Percentiles rank a stretch among this genome's conserved stretches.
Evolutionary conservation across 2,329 filamentous ascomycete genomes (phyloP).

Genomic region (Arthrinium phaeospermum): DNA sequence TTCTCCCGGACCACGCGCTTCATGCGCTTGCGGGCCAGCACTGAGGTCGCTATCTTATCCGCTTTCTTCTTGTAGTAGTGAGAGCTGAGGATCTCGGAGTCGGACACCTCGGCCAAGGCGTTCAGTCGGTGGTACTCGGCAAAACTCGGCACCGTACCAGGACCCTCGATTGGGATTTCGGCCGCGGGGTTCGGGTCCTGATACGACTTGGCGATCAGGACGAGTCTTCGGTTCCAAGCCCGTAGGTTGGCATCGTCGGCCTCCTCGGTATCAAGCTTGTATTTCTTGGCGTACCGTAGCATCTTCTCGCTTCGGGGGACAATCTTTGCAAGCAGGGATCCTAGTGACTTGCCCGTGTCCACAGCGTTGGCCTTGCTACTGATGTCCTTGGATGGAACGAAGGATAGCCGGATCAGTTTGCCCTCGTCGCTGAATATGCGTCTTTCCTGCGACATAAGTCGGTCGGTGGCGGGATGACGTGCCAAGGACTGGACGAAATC

Average conservation of each 20-base stretch:
- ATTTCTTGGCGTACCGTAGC: not conserved
- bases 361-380: conserved; percentile 21
- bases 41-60: not conserved
- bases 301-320: conserved; percentile 37
- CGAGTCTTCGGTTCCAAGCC: conserved; percentile 33
- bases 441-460: conserved; percentile 41
- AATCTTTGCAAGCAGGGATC: conserved; percentile 35
- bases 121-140: not conserved
- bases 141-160: not conserved
- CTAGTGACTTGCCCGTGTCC: conserved; percentile 36
- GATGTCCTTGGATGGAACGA: conserved; percentile 20
- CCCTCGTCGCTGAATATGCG: conserved; percentile 39
- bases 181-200: not conserved
- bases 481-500: conserved; percentile 45
- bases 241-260: conserved; percentile 23
- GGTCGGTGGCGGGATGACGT: conserved; percentile 37
- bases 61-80: not conserved
- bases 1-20: conserved; percentile 53
- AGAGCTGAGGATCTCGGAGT: not conserved
- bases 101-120: not conserved
- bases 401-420: conserved; percentile 44
- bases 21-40: conserved; percentile 47
- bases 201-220: conserved; percentile 24
- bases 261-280: conserved; percentile 33
- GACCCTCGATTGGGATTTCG: no score